Base-by-base conservation (phyloP, 106 monocot genomes). In the Agapanthus africanus region DNA sequence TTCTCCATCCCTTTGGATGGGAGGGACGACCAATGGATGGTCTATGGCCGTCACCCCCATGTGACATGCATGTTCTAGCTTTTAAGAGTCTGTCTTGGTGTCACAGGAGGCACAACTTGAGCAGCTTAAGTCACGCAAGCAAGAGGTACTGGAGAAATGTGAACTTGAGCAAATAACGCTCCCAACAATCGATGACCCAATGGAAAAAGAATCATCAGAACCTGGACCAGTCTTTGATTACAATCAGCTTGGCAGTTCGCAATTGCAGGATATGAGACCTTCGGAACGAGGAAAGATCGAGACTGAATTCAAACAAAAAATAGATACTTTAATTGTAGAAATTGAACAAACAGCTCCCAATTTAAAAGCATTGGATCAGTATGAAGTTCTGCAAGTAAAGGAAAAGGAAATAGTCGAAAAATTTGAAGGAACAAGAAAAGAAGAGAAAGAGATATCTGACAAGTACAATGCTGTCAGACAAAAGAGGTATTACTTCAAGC, bases 281-380 rank as follows among this genome's bases (percentile, higher is more conserved):
- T 78, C 87, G 11, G 99, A 87, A 34, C 76, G 90, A 23, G 90
- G 90, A 67, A 99, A 99, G 40, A 50, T 81, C 63, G 99, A 93
- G 68, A 69, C 60, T 59, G 93, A 99, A 36, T 99, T 99, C 69
- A 92, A 85, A 72, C 67, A 83, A 71, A 99, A 81, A 44, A 87
- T 87, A 69, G 93, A 90, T 38, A 50, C 78, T 37, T 46, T 90
- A 25, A 70, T 87, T 59, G 79, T 84, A 54, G 93, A 99, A 62
- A 92, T 99, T 71, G 92, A 99, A 69, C 73, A 72, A 15, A 93
- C 93, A 31, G 90, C 90, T 73, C 99, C 99, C 0, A 99, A 99
- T 52, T 71, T 99, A 49, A 99, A 93, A 84, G 99, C 99, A 50
- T 71, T 99, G 21, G 99, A 99, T 70, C 99, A 99, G 52, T 99